A percentile compares a stretch with the other conserved stretches of the same genome.
These are phyloP conservation scores for Tilletia caries DNA, from an alignment of 1,284 basidiomycete genomes.

Conservation along the genomic window DNA sequence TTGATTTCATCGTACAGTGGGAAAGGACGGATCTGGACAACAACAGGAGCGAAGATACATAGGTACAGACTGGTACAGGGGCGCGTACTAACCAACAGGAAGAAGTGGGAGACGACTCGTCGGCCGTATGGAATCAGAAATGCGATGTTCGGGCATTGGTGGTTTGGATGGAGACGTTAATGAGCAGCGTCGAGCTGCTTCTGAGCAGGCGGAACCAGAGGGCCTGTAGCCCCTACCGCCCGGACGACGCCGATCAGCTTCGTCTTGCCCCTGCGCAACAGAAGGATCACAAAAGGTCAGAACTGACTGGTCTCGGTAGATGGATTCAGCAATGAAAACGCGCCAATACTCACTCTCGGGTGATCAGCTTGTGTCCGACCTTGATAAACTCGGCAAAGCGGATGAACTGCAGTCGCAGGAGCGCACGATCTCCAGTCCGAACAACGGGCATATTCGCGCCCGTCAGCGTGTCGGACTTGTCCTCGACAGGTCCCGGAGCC, in stretches of 20 bases:
- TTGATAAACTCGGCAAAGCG: conserved; percentile 45
- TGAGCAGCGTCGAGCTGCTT: not conserved
- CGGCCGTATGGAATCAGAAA: too few species aligned
- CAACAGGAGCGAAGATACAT: too few species aligned
- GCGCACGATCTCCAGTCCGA: conserved; percentile 48
- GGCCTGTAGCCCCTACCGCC: conserved; percentile 33
- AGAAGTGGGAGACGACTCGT: too few species aligned
- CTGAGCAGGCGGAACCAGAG: conserved; percentile 18
- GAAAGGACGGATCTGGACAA: too few species aligned
- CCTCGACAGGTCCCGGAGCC: not conserved
- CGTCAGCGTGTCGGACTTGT: not conserved
- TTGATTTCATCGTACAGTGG: too few species aligned
- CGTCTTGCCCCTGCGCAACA: conserved; percentile 35
- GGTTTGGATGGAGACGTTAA: not conserved
- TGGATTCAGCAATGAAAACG: too few species aligned
- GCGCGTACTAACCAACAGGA: too few species aligned
- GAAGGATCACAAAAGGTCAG: not conserved
- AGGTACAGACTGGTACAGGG: too few species aligned
- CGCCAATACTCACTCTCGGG: conserved; percentile 26
- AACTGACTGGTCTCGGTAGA: too few species aligned
- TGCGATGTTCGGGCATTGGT: too few species aligned
- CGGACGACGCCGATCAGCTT: conserved; percentile 48
- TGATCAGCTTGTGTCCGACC: conserved; percentile 49
- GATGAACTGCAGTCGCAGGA: conserved; percentile 45
- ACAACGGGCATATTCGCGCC: conserved; percentile 33